A percentile compares a stretch with the other conserved stretches of the same genome.
Conservation (phyloP, 2,329 filamentous ascomycete species). For the Pleurostoma richardsiae region DNA sequence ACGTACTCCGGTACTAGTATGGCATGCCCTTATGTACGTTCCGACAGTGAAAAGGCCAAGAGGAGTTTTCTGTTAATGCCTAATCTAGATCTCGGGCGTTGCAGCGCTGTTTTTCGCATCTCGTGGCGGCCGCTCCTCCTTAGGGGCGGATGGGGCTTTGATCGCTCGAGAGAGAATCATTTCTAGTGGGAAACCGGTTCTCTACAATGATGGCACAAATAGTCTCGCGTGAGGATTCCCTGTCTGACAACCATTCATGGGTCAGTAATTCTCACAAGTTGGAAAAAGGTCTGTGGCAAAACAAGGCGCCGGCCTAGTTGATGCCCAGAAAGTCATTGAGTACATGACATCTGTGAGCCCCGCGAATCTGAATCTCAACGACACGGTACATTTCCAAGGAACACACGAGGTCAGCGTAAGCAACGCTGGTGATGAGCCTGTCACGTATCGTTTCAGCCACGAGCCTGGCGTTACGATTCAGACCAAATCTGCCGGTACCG, state of each 20-base stretch:
- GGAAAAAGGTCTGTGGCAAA: constrained; percentile 22
- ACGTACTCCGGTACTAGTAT: constrained; percentile 37
- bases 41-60: background rate
- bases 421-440: constrained; percentile 21
- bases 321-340: constrained; percentile 28
- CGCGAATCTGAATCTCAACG: constrained; percentile 30
- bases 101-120: constrained; percentile 19
- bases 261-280: no score
- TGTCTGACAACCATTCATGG: background rate
- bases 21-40: constrained; percentile 24
- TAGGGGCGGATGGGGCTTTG: constrained; percentile 1
- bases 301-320: constrained; percentile 28
- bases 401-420: constrained; percentile 24
- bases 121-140: constrained; percentile 10
- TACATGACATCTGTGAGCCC: constrained; percentile 23
- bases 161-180: constrained; percentile 4
- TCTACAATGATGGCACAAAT: constrained; percentile 4
- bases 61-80: background rate
- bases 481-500: constrained; percentile 13
- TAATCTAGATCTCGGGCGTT: constrained; percentile 27
- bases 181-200: constrained; percentile 5
- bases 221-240: constrained; percentile 4
- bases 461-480: constrained; percentile 25
- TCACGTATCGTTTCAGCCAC: constrained; percentile 25
- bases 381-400: constrained; percentile 26